Percentiles rank a stretch among this genome's conserved stretches.
These are phyloP conservation scores for Heterobasidion occidentale DNA, from an alignment of 1,284 basidiomycete species.

Conservation along the genomic window DNA sequence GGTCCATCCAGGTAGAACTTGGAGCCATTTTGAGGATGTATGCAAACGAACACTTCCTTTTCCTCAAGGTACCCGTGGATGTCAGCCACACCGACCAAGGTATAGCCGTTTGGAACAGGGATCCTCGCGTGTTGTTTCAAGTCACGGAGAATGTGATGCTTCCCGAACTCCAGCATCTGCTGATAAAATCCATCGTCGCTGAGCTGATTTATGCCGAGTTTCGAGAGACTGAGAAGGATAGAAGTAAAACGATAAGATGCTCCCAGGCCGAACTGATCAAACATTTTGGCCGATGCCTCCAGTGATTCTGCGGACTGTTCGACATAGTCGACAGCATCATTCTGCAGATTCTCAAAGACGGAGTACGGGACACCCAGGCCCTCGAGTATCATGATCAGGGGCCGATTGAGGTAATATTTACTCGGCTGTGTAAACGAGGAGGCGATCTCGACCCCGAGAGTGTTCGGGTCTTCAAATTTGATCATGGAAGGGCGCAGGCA, in stretches of 20 bases:
- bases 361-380: conserved; percentile 41
- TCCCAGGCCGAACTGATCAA: conserved; percentile 37
- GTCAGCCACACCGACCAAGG: conserved; percentile 63
- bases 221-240: conserved; percentile 38
- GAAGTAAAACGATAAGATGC: conserved; percentile 26
- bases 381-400: conserved; percentile 64
- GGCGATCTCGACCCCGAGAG: conserved; percentile 53
- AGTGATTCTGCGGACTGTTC: conserved; percentile 33
- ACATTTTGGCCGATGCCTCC: conserved; percentile 35
- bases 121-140: conserved; percentile 65
- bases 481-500: conserved; percentile 51
- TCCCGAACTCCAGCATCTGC: conserved; percentile 41
- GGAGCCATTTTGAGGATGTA: conserved; percentile 30
- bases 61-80: conserved; percentile 40
- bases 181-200: conserved; percentile 38
- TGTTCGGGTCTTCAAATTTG: conserved; percentile 48
- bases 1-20: conserved; percentile 45
- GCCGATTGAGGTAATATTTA: conserved; percentile 55
- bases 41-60: conserved; percentile 51
- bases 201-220: conserved; percentile 23
- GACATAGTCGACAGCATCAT: conserved; percentile 40
- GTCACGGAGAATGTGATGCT: conserved; percentile 56
- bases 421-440: conserved; percentile 53
- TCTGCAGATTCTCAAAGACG: conserved; percentile 49
- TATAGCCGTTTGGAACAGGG: conserved; percentile 52